These are phyloP conservation scores for Alternaria viburni DNA, from an alignment of 2,329 filamentous ascomycete genomes.

Conservation along the genomic window DNA sequence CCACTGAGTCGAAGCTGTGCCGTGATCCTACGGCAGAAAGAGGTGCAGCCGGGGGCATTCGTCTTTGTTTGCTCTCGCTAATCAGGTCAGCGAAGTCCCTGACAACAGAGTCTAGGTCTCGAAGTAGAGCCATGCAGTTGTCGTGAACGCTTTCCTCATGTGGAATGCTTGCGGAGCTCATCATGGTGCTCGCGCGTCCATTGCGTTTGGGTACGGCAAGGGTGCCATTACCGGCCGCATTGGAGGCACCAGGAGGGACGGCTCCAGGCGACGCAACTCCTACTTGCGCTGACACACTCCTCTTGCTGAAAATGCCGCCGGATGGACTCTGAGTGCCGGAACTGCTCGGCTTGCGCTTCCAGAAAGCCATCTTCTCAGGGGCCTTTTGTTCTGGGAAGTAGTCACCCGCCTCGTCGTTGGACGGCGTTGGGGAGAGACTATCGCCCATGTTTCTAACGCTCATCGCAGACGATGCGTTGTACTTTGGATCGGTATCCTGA, in stretches of 20 bases:
- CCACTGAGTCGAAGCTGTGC: constrained; percentile 76
- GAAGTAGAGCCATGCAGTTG: constrained; percentile 81
- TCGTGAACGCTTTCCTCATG: constrained; percentile 74
- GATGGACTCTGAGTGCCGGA: constrained; percentile 51
- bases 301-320: constrained; percentile 52
- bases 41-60: constrained; percentile 62
- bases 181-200: constrained; percentile 24
- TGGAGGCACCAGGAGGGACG: constrained; percentile 44
- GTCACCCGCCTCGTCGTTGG: constrained; percentile 57
- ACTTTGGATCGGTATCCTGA: constrained; percentile 78
- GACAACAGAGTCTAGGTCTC: constrained; percentile 83
- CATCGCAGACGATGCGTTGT: constrained; percentile 47
- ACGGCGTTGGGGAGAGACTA: constrained; percentile 48
- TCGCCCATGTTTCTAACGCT: constrained; percentile 39
- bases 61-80: constrained; percentile 77
- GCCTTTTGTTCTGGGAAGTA: constrained; percentile 58
- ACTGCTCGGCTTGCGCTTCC: constrained; percentile 83
- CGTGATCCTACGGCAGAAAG: constrained; percentile 52
- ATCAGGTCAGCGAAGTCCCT: constrained; percentile 81
- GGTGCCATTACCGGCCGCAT: constrained; percentile 32
- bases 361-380: constrained; percentile 76
- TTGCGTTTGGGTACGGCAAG: constrained; percentile 47
- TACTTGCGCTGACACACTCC: constrained; percentile 62
- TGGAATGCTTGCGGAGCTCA: constrained; percentile 57
- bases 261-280: constrained; percentile 54